A percentile compares a stretch with the other conserved stretches of the same genome.
These are phyloP conservation scores for Gnaphalium uliginosum DNA, from an alignment of 129 eudicot genomes.

Conservation along the genomic window DNA sequence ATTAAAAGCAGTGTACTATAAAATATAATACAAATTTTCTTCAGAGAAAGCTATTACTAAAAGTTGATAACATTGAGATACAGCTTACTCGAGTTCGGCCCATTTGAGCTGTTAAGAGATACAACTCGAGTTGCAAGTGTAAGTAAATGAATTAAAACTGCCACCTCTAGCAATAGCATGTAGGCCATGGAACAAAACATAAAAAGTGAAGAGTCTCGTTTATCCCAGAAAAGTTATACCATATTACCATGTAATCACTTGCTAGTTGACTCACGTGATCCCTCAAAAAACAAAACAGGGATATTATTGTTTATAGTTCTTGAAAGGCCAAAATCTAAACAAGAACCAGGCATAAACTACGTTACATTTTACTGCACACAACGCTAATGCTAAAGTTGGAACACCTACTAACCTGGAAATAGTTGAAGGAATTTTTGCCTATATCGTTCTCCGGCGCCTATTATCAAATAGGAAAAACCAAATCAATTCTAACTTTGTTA, in stretches of 20 bases:
- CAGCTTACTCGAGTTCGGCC: no score
- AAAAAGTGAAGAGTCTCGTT: background rate
- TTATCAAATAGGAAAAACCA: slow-evolving; percentile 20
- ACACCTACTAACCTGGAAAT: slow-evolving; percentile 65
- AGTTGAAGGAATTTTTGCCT: slow-evolving; percentile 94
- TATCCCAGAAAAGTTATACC: no score
- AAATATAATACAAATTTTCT: background rate
- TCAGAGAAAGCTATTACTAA: background rate
- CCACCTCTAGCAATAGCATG: background rate
- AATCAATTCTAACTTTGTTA: background rate
- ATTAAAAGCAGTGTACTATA: background rate
- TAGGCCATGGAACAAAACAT: background rate
- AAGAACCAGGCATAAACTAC: background rate
- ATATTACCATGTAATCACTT: background rate
- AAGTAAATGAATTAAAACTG: background rate
- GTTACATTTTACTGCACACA: background rate
- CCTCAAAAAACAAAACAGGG: background rate
- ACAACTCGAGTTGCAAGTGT: background rate
- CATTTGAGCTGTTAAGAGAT: background rate
- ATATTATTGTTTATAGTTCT: background rate
- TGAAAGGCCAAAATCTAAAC: background rate
- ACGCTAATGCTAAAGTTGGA: background rate
- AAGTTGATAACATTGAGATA: background rate
- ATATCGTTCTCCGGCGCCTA: slow-evolving; percentile 92
- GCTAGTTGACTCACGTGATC: background rate